Evolutionary conservation across 345 rosid genomes (phyloP), one percentile per base, ranked within the genome.

Genomic region (Viola odorata): DNA sequence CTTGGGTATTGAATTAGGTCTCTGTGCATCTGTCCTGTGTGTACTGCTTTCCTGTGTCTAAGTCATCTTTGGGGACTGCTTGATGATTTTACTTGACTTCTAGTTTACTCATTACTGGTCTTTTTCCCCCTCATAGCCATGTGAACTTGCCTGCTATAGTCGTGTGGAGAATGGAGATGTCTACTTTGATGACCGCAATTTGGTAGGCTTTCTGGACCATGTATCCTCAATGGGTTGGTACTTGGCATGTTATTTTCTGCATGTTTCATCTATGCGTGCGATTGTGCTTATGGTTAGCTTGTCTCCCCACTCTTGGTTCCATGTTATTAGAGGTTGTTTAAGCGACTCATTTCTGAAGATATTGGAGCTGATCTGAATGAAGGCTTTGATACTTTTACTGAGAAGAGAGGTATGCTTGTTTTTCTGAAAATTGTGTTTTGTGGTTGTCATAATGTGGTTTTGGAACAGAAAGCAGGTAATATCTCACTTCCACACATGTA

Each of bases 291-390:
- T 56, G 39, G 9, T 56, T 52, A 63, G 55, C 73, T 64, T 16
- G 70, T 57, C 47, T 47, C 15, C 17, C 62, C 39, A 42, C 14
- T 45, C 50, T 62, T 66, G 55, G 59, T 69, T 65, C 60, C 50
- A 57, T 58, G 39, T 48, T 71, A 45, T 38, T 73, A 94, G 97
- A 90, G 97, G 78, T 95, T 85, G 60, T 94, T 94, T 76, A 88
- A 85, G 75, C 96, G 86, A 65, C 79, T 59, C 60, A 70, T 94
- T 67, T 66, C 80, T 58, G 91, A 90, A 77, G 92, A 90, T 39
- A 63, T 85, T 74, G 97, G 96, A 73, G 88, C 97, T 50, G 97
- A 94, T 79, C 78, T 94, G 58, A 88, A 94, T 76, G 83, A 88
- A 80, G 97, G 99, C 58, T 94, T 75, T 53, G 95, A 94, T 68